Conservation (phyloP, 306 rosid species). For the Astragalus membranaceus region DNA sequence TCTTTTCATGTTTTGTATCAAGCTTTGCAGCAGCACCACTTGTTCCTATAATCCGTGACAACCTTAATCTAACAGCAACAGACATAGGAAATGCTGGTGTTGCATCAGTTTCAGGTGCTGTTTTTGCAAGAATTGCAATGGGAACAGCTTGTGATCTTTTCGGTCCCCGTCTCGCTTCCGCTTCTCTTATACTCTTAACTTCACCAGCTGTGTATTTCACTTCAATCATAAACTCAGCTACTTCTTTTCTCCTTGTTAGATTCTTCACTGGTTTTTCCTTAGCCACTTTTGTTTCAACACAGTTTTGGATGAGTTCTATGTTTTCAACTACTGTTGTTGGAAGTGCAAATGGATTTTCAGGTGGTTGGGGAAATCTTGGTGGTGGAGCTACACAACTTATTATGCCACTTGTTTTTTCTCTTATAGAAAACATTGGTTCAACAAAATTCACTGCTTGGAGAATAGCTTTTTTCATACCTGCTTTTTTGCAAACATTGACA, state of each 20-base stretch:
- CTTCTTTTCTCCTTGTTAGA: constrained; percentile 54
- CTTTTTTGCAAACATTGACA: constrained; percentile 53
- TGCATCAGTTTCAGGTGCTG: constrained; percentile 82
- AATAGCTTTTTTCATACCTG: constrained; percentile 72
- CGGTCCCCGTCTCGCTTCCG: constrained; percentile 78
- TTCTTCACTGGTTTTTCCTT: constrained; percentile 89
- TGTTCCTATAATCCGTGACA: constrained; percentile 70
- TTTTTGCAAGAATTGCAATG: constrained; percentile 73
- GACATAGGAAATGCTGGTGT: constrained; percentile 95
- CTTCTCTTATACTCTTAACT: constrained; percentile 56
- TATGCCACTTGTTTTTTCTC: constrained; percentile 69
- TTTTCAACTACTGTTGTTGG: constrained; percentile 69
- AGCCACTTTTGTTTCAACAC: constrained; percentile 82
- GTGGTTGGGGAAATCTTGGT: constrained; percentile 88
- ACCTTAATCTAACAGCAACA: constrained; percentile 75
- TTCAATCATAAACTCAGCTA: constrained; percentile 41
- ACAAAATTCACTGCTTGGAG: constrained; percentile 78
- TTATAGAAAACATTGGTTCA: constrained; percentile 43
- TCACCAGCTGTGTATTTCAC: constrained; percentile 67
- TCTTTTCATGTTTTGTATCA: constrained; percentile 75
- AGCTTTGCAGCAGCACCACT: constrained; percentile 79
- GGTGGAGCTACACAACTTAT: constrained; percentile 90
- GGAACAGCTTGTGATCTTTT: constrained; percentile 80
- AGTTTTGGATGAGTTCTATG: constrained; percentile 98
- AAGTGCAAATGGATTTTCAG: constrained; percentile 64